Conservation (phyloP, 2,329 filamentous ascomycete species). For the Plenodomus biglobosus region DNA sequence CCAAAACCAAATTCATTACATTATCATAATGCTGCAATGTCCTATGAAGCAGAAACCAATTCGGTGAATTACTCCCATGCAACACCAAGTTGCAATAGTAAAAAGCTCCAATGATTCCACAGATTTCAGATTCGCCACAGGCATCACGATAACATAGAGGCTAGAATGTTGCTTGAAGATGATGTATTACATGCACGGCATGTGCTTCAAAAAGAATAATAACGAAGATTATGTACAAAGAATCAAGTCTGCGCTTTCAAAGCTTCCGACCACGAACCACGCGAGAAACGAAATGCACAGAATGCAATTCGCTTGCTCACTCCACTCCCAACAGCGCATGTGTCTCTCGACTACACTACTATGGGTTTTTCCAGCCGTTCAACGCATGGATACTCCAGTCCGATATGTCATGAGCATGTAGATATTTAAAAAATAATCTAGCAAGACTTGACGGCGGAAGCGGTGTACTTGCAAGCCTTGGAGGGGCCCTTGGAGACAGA, state of each 20-base stretch:
- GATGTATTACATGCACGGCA: not conserved
- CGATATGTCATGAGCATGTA: not conserved
- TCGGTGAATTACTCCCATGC: too few species aligned
- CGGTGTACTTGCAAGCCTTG: conserved; percentile 36
- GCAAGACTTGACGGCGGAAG: conserved; percentile 34
- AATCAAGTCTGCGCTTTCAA: not conserved
- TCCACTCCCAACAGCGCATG: too few species aligned
- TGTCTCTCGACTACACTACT: not conserved
- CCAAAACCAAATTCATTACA: too few species aligned
- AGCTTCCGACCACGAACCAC: not conserved
- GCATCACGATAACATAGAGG: too few species aligned
- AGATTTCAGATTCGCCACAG: too few species aligned
- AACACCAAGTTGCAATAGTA: too few species aligned
- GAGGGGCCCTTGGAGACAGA: conserved; percentile 33
- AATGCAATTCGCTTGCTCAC: not conserved
- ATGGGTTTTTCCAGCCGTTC: too few species aligned
- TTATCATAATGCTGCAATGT: too few species aligned
- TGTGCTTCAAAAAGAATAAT: not conserved
- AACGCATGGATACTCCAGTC: not conserved
- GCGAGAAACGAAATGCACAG: not conserved
- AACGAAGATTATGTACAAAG: not conserved
- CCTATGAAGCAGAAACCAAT: too few species aligned
- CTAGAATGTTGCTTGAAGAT: not conserved
- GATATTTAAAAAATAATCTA: conserved; percentile 20
- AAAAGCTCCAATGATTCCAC: too few species aligned